Percentiles rank a stretch among this genome's conserved stretches.
phyloP scores from a whole-genome alignment of 768 basidiomycete species.

The Kwoniella sp. region DNA sequence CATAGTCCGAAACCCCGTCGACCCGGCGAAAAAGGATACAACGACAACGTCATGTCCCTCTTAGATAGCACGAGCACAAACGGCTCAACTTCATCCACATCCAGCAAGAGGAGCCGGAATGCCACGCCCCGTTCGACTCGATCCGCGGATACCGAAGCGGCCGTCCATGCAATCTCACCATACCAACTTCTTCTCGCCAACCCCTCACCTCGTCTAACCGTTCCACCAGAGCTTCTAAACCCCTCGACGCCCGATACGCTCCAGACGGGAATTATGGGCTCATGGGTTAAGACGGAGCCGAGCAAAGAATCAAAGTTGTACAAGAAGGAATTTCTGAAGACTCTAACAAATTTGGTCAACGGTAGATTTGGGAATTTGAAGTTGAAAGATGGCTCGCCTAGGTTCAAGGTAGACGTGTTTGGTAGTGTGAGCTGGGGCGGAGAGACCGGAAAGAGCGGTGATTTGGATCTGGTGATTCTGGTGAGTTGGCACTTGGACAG shows the following conservation, averaged over 20 bases:
- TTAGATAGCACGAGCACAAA: background rate
- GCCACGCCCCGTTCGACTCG: background rate
- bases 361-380: slow-evolving; percentile 17
- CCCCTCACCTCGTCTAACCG: slow-evolving; percentile 23
- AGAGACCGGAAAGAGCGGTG: slow-evolving; percentile 48
- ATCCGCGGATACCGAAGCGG: background rate
- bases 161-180: slow-evolving; percentile 21
- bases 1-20: background rate
- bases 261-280: slow-evolving; percentile 24
- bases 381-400: slow-evolving; percentile 10
- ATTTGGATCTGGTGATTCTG: slow-evolving; percentile 51
- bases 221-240: slow-evolving; percentile 18
- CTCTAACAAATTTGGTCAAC: slow-evolving; percentile 29
- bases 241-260: slow-evolving; percentile 19
- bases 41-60: background rate
- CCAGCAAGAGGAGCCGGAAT: background rate
- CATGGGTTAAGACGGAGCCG: slow-evolving; percentile 38
- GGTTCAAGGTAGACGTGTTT: slow-evolving; percentile 53
- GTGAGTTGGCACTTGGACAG: slow-evolving; percentile 16
- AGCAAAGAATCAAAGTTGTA: slow-evolving; percentile 19
- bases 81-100: background rate
- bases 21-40: background rate
- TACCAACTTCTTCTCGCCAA: slow-evolving; percentile 25
- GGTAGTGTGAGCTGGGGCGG: slow-evolving; percentile 55
- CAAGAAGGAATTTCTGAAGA: slow-evolving; percentile 18